Conservation (phyloP, 2,329 filamentous ascomycete species). For the Pyricularia pennisetigena region DNA sequence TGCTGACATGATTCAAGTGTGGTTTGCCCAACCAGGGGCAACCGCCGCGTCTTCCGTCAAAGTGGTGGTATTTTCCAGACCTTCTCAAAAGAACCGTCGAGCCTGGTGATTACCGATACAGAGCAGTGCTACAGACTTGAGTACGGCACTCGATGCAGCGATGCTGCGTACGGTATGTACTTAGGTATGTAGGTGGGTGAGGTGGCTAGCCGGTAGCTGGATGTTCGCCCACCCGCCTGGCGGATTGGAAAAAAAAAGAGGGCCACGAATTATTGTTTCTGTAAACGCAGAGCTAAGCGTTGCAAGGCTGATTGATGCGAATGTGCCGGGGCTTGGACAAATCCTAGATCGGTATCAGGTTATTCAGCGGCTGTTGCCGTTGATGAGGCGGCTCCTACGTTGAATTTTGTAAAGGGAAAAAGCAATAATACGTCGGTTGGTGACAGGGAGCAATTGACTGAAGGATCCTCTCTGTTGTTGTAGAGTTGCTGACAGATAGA, state of each 20-base stretch:
- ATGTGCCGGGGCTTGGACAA: not conserved
- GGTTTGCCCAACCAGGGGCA: constrained; percentile 1
- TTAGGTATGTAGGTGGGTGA: not conserved
- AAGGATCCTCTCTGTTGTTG: not conserved
- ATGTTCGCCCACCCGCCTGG: not conserved
- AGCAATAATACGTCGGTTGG: not conserved
- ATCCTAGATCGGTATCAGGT: not conserved
- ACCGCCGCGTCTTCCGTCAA: not conserved
- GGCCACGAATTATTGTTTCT: not conserved
- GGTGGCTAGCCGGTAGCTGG: not conserved
- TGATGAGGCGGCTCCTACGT: not conserved
- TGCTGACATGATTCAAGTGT: constrained; percentile 26
- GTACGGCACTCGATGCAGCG: too few relatives aligned
- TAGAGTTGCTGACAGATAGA: not conserved
- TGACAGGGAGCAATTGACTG: not conserved
- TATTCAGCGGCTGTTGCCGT: not conserved
- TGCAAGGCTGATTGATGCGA: not conserved
- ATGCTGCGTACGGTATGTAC: too few relatives aligned
- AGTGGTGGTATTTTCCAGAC: not conserved
- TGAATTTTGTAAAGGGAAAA: not conserved
- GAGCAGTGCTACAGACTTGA: not conserved
- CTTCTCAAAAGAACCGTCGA: constrained; percentile 1
- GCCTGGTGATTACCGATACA: not conserved
- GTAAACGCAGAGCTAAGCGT: not conserved
- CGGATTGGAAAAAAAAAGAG: not conserved